These are phyloP conservation scores for Ettlia oleoabundans DNA, from an alignment of 139 green algal species.

Conservation along the genomic window DNA sequence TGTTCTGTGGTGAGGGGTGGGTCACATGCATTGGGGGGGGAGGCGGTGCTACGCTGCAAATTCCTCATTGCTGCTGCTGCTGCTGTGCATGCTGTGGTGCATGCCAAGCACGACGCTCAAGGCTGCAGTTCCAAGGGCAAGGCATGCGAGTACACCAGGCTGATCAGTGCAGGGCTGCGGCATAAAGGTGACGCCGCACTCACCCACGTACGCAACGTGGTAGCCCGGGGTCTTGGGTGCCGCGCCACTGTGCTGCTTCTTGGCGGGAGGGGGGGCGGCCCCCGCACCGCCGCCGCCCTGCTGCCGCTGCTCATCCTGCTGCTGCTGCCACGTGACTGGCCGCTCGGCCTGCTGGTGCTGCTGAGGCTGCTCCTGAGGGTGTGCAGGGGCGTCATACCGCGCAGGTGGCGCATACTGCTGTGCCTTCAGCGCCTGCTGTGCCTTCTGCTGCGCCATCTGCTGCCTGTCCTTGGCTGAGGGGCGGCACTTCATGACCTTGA, in stretches of 20 bases:
- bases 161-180: too few species aligned
- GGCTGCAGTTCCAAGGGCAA: not conserved
- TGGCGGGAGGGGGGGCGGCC: too few species aligned
- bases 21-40: not conserved
- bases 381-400: conserved; percentile 15
- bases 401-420: conserved; percentile 13
- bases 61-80: too few species aligned
- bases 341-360: not conserved
- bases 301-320: conserved; percentile 11
- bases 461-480: conserved; percentile 43
- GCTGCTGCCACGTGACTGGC: not conserved
- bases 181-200: too few species aligned
- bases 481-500: conserved; percentile 62
- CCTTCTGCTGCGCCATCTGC: not conserved
- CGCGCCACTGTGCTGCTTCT: conserved; percentile 8
- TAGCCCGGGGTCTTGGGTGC: conserved; percentile 73
- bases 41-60: too few species aligned
- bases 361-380: not conserved
- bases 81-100: too few species aligned
- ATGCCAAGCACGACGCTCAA: too few species aligned
- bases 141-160: too few species aligned
- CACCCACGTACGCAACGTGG: conserved; percentile 75
- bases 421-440: conserved; percentile 18
- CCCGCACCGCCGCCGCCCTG: not conserved
- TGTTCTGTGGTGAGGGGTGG: not conserved